Percentiles rank a stretch among this genome's conserved stretches.
phyloP scores from a whole-genome alignment of 106 monocot species.

The Agapanthus africanus region DNA sequence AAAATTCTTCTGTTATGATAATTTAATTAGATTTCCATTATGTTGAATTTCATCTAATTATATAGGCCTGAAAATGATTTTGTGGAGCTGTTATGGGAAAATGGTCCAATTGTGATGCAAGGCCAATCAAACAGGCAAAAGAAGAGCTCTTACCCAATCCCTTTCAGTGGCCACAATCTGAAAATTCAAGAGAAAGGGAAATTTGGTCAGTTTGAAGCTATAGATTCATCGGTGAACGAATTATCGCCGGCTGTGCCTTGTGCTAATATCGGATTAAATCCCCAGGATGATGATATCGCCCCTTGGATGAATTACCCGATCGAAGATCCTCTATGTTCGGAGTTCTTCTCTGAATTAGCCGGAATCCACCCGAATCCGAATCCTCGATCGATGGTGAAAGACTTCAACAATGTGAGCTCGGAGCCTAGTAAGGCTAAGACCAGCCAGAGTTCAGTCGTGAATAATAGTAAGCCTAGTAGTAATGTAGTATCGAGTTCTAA shows the following conservation, averaged over 20 bases:
- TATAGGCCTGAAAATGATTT: constrained; percentile 38
- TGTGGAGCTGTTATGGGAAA: constrained; percentile 55
- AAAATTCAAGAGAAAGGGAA: constrained; percentile 6
- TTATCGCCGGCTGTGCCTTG: constrained; percentile 8
- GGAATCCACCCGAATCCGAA: constrained; percentile 8
- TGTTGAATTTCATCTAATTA: neutral
- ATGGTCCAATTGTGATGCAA: constrained; percentile 55
- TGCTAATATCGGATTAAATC: neutral
- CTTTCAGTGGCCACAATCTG: neutral
- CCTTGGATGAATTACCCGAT: constrained; percentile 71
- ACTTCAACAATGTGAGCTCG: neutral
- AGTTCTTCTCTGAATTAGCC: constrained; percentile 46
- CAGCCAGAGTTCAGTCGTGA: constrained; percentile 8
- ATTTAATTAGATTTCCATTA: too few relatives aligned
- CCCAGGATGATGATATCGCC: constrained; percentile 30
- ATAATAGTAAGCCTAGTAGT: too few relatives aligned
- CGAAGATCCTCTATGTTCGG: constrained; percentile 44
- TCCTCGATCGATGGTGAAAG: neutral
- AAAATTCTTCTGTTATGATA: too few relatives aligned
- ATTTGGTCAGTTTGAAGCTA: constrained; percentile 7
- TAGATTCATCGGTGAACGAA: constrained; percentile 10
- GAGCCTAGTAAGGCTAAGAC: constrained; percentile 15
- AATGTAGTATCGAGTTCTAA: constrained; percentile 11
- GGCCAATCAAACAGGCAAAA: constrained; percentile 29
- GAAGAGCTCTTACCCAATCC: constrained; percentile 14